These are phyloP conservation scores for Ilyonectria sp. DNA, from an alignment of 2,329 filamentous ascomycete species.

Conservation along the genomic window DNA sequence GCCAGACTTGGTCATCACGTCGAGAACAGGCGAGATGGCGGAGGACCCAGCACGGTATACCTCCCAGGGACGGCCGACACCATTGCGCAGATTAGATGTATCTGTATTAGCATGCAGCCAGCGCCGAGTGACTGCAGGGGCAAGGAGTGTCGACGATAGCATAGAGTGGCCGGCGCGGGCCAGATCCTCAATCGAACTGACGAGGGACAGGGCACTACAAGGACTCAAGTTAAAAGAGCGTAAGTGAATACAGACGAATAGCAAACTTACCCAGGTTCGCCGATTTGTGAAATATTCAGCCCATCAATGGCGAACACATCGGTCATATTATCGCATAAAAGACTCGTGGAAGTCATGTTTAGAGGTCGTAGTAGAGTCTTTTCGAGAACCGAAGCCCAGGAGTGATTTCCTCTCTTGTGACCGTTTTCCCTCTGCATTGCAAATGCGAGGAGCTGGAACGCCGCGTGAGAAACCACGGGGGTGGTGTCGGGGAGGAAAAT, in stretches of 20 bases:
- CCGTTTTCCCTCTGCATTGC: slow-evolving; percentile 30
- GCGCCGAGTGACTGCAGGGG: slow-evolving; percentile 45
- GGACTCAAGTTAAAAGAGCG: rapidly evolving
- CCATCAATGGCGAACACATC: slow-evolving; percentile 29
- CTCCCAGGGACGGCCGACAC: slow-evolving; percentile 53
- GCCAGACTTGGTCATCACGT: slow-evolving; percentile 49
- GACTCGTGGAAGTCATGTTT: slow-evolving; percentile 29
- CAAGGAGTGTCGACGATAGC: slow-evolving; percentile 40
- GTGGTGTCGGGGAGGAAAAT: slow-evolving; percentile 40
- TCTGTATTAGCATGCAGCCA: slow-evolving; percentile 50
- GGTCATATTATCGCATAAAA: not conserved
- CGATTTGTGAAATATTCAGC: slow-evolving; percentile 24
- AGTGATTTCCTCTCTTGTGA: rapidly evolving
- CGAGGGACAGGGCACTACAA: slow-evolving; percentile 34
- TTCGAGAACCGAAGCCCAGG: slow-evolving; percentile 24
- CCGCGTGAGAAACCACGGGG: slow-evolving; percentile 40
- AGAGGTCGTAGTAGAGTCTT: slow-evolving; percentile 22
- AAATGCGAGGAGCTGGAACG: slow-evolving; percentile 41
- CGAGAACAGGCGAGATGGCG: slow-evolving; percentile 43
- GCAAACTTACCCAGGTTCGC: slow-evolving; percentile 34
- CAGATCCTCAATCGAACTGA: slow-evolving; percentile 40
- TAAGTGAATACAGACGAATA: rapidly evolving
- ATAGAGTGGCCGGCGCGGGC: slow-evolving; percentile 40
- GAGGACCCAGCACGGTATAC: slow-evolving; percentile 48
- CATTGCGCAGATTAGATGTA: slow-evolving; percentile 54